Conservation (phyloP, 441 rosid species). For the Geranium incanum region DNA sequence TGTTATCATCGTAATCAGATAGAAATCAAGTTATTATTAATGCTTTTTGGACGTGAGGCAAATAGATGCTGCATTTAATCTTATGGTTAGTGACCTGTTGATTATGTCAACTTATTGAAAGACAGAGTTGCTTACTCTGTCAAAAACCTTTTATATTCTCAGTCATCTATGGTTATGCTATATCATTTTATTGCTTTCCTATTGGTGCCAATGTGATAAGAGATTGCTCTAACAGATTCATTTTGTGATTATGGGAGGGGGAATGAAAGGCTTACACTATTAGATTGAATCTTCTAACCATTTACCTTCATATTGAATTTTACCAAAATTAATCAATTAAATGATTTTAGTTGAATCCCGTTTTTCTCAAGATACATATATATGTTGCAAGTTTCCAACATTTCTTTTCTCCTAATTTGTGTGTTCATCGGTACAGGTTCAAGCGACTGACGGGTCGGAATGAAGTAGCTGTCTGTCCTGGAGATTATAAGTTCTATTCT, state of each 20-base stretch:
- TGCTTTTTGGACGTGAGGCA: not conserved
- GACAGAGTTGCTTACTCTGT: not conserved
- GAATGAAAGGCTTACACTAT: not conserved
- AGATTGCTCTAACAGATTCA: not conserved
- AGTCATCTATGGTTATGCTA: not conserved
- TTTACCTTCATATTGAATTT: not conserved
- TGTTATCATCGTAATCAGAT: not conserved
- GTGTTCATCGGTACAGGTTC: conserved; percentile 49
- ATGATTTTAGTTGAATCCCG: not conserved
- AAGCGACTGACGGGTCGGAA: conserved; percentile 68
- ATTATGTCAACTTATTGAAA: not conserved
- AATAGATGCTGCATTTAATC: not conserved
- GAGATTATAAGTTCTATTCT: conserved; percentile 77
- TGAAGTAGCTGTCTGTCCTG: conserved; percentile 69
- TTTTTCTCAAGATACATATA: not conserved
- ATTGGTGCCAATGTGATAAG: not conserved
- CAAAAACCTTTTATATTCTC: not conserved
- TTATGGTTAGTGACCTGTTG: not conserved
- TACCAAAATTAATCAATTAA: not conserved
- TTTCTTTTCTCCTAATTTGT: conserved; percentile 16
- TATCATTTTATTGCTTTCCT: not conserved
- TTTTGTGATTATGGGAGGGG: not conserved
- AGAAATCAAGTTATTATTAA: not conserved
- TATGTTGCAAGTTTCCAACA: too few species aligned
- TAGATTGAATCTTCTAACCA: not conserved